Evolutionary conservation across 257 asterid genomes (phyloP), one percentile per base, ranked within the genome.

Genomic region (Solanum appendiculatum): DNA sequence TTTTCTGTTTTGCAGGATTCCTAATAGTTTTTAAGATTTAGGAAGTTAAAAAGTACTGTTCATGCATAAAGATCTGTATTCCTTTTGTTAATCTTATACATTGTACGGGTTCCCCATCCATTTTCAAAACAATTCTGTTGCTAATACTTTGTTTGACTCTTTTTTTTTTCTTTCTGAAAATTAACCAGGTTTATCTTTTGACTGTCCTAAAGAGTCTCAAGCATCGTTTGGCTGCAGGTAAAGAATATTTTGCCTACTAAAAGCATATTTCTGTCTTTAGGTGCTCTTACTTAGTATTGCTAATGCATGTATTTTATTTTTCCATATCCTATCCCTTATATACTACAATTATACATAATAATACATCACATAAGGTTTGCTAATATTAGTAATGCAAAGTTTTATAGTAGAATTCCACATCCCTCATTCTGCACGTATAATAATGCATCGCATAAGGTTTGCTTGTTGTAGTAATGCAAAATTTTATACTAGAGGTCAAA

Each of bases 181-280:
- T 89, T 93, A 87, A 85, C 86, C 94, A 97, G 99, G 99, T 95
- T 56, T 97, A 94, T 91, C 86, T 97, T 87, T 94, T 96, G 99
- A 93, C 97, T 11, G 98, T 97, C 86, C 90, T 95, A 88, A 97
- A 93, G 92, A 93, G 98, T 91, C 97, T 97, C 93, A 97, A 97
- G 95, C 93, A 95, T 89, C 98, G 99, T 29, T 92, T 96, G 88
- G 98, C 99, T 90, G 99, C 99, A 80, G 99, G 99, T 97, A 94
- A 34, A 48, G 68, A 81, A 33, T 51, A 31, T 48, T 81, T 48
- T 81, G 84, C 80, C 27, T 20, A 18, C 27, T 72, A 39, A 20
- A 33, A 20, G 27, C 11, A 20, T 88, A 85, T 85, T 88, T 86
- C 89, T 42, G 84, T 44, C 89, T 90, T 88, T 39, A 73, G 73